Evolutionary conservation across 1,139 yeast species (phyloP).

Genomic region (Debaryomyces singareniensis): DNA sequence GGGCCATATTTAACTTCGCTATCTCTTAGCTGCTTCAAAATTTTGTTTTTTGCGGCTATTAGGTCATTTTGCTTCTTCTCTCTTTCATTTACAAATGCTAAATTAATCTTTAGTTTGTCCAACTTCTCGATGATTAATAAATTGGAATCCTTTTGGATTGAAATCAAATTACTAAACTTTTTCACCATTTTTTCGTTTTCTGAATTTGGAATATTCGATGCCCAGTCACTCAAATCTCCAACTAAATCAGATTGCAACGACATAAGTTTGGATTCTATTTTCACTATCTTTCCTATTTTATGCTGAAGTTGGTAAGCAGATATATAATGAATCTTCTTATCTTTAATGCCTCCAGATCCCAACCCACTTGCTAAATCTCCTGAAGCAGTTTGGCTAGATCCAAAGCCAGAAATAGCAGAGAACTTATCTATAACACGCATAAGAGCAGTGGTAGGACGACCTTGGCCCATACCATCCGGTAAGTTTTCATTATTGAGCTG

Average conservation of each 20-base stretch:
- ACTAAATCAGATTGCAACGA: constrained; percentile 28
- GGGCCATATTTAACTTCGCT: constrained; percentile 43
- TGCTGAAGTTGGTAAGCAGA: constrained; percentile 14
- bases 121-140: constrained; percentile 30
- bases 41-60: constrained; percentile 23
- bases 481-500: constrained; percentile 7
- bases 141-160: constrained; percentile 26
- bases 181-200: constrained; percentile 33
- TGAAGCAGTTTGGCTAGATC: constrained; percentile 1
- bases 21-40: constrained; percentile 29
- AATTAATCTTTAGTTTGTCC: constrained; percentile 34
- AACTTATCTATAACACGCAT: constrained; percentile 24
- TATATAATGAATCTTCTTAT: constrained; percentile 5
- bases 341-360: constrained; percentile 3
- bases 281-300: constrained; percentile 26
- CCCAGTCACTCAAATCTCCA: constrained; percentile 37
- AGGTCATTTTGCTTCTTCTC: constrained; percentile 42
- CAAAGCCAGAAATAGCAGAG: constrained; percentile 13
- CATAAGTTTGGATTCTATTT: constrained; percentile 25
- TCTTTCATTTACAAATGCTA: constrained; percentile 42
- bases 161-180: constrained; percentile 33
- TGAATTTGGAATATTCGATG: constrained; percentile 28
- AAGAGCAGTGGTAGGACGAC: constrained; percentile 26
- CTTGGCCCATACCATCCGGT: constrained; percentile 8
- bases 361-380: constrained; percentile 3